Evolutionary conservation across 441 rosid genomes (phyloP).

Genomic region (Melastoma candidum): DNA sequence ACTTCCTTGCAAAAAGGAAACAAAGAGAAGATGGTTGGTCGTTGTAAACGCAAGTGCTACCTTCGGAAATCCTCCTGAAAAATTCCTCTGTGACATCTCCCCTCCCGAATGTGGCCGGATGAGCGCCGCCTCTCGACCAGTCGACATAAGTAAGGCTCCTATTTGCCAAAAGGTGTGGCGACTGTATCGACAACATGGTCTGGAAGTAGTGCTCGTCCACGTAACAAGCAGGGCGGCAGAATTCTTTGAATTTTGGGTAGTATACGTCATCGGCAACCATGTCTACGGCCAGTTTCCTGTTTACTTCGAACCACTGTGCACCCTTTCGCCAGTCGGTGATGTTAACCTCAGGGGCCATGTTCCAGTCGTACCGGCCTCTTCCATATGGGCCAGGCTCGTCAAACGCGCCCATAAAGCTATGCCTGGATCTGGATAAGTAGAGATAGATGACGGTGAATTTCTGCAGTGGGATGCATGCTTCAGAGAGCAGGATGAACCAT

Average conservation of each 20-base stretch:
- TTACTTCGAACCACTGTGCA: conserved; percentile 85
- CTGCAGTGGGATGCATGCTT: conserved; percentile 84
- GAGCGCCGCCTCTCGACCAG: conserved; percentile 94
- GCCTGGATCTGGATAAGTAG: conserved; percentile 47
- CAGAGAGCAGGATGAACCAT: conserved; percentile 83
- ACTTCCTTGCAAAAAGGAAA: conserved; percentile 73
- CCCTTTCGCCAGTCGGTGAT: conserved; percentile 88
- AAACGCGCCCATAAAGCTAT: conserved; percentile 72
- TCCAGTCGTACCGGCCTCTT: conserved; percentile 57
- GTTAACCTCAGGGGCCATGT: conserved; percentile 58
- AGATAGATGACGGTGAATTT: conserved; percentile 49
- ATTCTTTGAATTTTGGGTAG: conserved; percentile 68
- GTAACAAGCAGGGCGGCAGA: conserved; percentile 69
- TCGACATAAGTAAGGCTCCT: conserved; percentile 73
- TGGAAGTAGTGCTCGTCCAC: conserved; percentile 93
- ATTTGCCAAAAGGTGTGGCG: conserved; percentile 57
- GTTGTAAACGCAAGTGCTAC: conserved; percentile 46
- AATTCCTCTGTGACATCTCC: conserved; percentile 42
- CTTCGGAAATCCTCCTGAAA: conserved; percentile 36
- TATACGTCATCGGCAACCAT: conserved; percentile 50
- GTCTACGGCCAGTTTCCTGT: conserved; percentile 49
- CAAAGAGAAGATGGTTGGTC: conserved; percentile 40
- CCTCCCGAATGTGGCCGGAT: conserved; percentile 68
- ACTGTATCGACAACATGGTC: conserved; percentile 61
- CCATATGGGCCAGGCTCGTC: conserved; percentile 75